Evolutionary conservation across 352 stramenopile species (phyloP).

Genomic region (Globisporangium yorkense): DNA sequence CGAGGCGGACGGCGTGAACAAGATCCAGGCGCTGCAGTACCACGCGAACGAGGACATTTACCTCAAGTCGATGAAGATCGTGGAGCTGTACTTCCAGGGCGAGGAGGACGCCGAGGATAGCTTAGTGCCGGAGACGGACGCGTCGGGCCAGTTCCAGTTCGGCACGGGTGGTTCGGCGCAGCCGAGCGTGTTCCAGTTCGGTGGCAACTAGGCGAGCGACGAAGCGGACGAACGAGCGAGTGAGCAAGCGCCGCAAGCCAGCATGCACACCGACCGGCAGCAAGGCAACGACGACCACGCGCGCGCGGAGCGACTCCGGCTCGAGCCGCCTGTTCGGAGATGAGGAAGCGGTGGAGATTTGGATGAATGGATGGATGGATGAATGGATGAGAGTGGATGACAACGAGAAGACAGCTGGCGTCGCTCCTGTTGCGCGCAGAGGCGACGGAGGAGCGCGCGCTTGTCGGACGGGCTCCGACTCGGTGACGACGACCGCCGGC

Average conservation of each 20-base stretch:
- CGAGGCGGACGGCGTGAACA: slow-evolving; percentile 95
- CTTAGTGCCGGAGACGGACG: slow-evolving; percentile 64
- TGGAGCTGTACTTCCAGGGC: slow-evolving; percentile 97
- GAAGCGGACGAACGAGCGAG: neutral
- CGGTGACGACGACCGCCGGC: slow-evolving; percentile 1
- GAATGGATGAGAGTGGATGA: slow-evolving; percentile 6
- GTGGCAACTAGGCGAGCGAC: slow-evolving; percentile 35
- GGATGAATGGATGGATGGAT: slow-evolving; percentile 14
- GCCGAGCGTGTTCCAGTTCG: slow-evolving; percentile 83
- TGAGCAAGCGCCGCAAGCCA: slow-evolving; percentile 1
- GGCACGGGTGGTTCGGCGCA: slow-evolving; percentile 40
- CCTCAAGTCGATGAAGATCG: slow-evolving; percentile 94
- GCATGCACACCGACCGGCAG: slow-evolving; percentile 1
- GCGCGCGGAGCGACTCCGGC: neutral
- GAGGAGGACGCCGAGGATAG: slow-evolving; percentile 95
- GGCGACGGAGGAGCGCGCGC: neutral
- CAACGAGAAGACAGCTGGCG: neutral
- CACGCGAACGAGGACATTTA: slow-evolving; percentile 95
- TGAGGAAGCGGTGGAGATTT: slow-evolving; percentile 9
- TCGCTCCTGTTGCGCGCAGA: neutral
- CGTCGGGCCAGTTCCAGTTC: slow-evolving; percentile 80
- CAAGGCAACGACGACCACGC: slow-evolving; percentile 2
- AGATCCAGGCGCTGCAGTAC: slow-evolving; percentile 98
- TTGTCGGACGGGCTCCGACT: neutral
- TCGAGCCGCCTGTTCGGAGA: neutral